Conservation (phyloP, 2,329 filamentous ascomycete species). For the Colletotrichum paranaense region DNA sequence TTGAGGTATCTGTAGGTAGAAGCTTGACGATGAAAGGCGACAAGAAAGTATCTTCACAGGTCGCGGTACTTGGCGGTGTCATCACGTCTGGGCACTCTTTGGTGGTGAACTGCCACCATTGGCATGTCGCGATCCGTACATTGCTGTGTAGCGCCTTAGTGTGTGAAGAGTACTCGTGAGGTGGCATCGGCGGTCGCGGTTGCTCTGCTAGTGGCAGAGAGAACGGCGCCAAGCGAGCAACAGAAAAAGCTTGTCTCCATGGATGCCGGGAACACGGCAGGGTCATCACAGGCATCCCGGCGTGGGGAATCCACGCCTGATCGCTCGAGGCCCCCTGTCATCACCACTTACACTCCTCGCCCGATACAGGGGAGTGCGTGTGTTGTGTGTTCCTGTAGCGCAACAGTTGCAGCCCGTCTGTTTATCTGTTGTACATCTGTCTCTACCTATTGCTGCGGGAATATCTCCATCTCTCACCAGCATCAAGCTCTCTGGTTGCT, state of each 20-base stretch:
- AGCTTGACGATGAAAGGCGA: neutral
- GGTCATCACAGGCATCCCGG: constrained; percentile 17
- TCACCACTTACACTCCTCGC: neutral
- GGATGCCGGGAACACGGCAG: constrained; percentile 36
- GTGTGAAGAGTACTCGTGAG: neutral
- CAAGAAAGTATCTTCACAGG: neutral
- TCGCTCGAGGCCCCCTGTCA: neutral
- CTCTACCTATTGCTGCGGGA: neutral
- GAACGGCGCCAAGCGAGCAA: constrained; percentile 24
- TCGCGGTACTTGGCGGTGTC: neutral
- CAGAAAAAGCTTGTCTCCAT: constrained; percentile 35
- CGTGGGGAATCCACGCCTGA: constrained; percentile 12
- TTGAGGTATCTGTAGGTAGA: neutral
- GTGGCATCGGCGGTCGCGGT: constrained; percentile 18
- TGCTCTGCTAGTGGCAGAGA: constrained; percentile 18
- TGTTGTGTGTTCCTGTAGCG: neutral
- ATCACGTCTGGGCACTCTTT: neutral
- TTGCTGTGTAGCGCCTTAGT: too few relatives aligned
- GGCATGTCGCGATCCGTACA: neutral
- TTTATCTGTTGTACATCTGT: neutral
- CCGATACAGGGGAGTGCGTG: neutral
- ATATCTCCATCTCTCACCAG: neutral
- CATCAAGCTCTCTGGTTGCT: neutral
- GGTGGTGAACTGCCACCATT: neutral
- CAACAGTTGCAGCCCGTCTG: neutral